Base-by-base conservation (phyloP, 306 rosid genomes). In the Prunus mongolica region DNA sequence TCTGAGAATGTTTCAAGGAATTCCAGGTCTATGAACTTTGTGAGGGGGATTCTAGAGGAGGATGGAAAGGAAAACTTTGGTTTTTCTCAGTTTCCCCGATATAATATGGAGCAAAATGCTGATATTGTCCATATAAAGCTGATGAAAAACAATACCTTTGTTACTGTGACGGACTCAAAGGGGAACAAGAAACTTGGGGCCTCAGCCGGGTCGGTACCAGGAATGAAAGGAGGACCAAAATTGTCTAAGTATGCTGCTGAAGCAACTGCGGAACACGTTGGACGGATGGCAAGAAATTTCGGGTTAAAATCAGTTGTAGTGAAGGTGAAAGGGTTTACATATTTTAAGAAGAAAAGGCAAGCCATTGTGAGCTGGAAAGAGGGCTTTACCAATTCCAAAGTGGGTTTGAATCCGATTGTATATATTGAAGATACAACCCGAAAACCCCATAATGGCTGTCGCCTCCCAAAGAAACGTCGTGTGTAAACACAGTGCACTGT, bases 101-200 rank as follows among this genome's bases (percentile, higher is more conserved):
- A 50, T 69, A 81, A 54, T 20, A 34, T 82, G 8, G 92, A 85
- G 86, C 81, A 71, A 3, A 89, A 84, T 79, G 92, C 89, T 63
- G 98, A 95, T 78, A 67, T 85, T 78, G 98, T 95, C 79, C 96
- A 95, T 72, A 62, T 93, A 72, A 93, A 93, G 86, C 38, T 93
- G 77, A 67, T 85, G 86, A 89, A 87, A 14, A 93, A 89, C 83
- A 89, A 93, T 68, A 84, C 93, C 12, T 93, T 93, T 71, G 87
- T 92, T 24, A 89, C 96, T 2, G 88, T 89, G 58, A 93, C 91
- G 0, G 95, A 89, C 76, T 77, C 86, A 51, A 88, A 88, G 77
- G 97, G 97, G 71, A 87, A 92, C 75, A 73, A 86, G 30, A 92
- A 88, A 76, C 82, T 88, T 46, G 87, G 86, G 65, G 89, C 94